These are phyloP conservation scores for Aureobasidium mangrovei DNA, from an alignment of 2,329 filamentous ascomycete species.

Conservation along the genomic window DNA sequence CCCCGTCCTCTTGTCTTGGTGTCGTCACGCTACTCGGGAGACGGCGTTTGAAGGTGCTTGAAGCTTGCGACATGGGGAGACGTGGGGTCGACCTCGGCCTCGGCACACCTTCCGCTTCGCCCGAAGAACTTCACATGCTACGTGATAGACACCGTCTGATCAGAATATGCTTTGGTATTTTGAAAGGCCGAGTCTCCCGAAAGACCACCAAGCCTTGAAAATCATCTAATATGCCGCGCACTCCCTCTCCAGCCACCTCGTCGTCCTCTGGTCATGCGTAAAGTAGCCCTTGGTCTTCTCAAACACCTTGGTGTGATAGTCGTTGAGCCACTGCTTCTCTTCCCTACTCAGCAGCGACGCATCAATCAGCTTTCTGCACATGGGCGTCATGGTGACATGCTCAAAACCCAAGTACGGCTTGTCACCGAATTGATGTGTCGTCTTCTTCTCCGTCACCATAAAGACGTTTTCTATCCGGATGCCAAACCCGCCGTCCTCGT, in stretches of 20 bases:
- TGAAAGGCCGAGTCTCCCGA: background rate
- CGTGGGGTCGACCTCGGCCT: slow-evolving; percentile 4
- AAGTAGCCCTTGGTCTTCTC: slow-evolving; percentile 76
- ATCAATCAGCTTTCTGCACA: slow-evolving; percentile 84
- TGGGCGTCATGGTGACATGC: slow-evolving; percentile 93
- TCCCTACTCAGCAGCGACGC: slow-evolving; percentile 56
- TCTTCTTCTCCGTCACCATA: slow-evolving; percentile 81
- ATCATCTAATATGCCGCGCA: slow-evolving; percentile 46
- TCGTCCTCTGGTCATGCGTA: slow-evolving; percentile 58
- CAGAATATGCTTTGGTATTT: background rate
- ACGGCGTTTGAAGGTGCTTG: background rate
- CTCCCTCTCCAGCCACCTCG: slow-evolving; percentile 79
- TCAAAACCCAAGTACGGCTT: slow-evolving; percentile 94
- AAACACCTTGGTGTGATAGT: slow-evolving; percentile 71
- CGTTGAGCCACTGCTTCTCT: slow-evolving; percentile 82
- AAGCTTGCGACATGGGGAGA: background rate
- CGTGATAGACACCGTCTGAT: background rate
- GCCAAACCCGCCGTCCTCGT: slow-evolving; percentile 89
- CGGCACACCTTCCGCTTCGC: background rate
- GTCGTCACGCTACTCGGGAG: background rate
- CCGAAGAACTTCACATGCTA: no score
- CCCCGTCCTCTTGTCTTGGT: background rate
- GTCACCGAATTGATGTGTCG: slow-evolving; percentile 79
- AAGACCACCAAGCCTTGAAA: background rate
- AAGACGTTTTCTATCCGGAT: slow-evolving; percentile 92